Percentiles rank a stretch among this genome's conserved stretches.
Evolutionary conservation across 1,284 basidiomycete genomes (phyloP).

Genomic region (Microbotryum violaceum): DNA sequence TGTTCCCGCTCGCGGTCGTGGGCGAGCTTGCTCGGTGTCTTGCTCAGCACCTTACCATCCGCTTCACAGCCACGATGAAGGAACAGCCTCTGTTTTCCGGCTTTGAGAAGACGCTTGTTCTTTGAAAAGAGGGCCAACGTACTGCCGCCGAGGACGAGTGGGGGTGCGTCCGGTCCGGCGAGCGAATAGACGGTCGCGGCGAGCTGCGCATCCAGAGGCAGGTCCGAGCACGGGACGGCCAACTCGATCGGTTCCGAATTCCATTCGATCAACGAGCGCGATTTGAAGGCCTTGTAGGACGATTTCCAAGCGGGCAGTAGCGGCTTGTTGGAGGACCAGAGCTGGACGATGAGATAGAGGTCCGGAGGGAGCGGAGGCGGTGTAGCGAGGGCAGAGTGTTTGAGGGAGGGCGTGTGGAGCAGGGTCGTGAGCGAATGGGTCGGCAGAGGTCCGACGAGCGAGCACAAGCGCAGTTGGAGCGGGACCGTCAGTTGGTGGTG

Average conservation of each 20-base stretch:
- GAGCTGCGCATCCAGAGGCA: slow-evolving; percentile 78
- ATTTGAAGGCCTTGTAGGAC: slow-evolving; percentile 83
- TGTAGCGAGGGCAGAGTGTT: slow-evolving; percentile 53
- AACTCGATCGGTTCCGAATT: slow-evolving; percentile 79
- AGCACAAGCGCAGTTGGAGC: slow-evolving; percentile 67
- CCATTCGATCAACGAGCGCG: slow-evolving; percentile 65
- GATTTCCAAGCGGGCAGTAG: slow-evolving; percentile 84
- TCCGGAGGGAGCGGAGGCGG: slow-evolving; percentile 61
- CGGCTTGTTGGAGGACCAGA: slow-evolving; percentile 86
- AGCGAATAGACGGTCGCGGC: slow-evolving; percentile 95
- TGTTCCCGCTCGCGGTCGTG: slow-evolving; percentile 40
- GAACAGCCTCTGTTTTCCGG: slow-evolving; percentile 81
- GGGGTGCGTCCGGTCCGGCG: slow-evolving; percentile 53
- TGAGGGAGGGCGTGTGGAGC: slow-evolving; percentile 16
- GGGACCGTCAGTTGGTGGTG: slow-evolving; percentile 76
- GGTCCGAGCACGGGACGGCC: slow-evolving; percentile 82
- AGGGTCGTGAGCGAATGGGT: slow-evolving; percentile 9
- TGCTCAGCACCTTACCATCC: slow-evolving; percentile 69
- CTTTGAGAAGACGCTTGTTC: slow-evolving; percentile 72
- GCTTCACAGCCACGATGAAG: slow-evolving; percentile 77
- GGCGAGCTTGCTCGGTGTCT: slow-evolving; percentile 77
- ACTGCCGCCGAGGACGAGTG: slow-evolving; percentile 71
- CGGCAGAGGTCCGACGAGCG: slow-evolving; percentile 8
- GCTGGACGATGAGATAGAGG: slow-evolving; percentile 82
- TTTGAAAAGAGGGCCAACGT: slow-evolving; percentile 84